Evolutionary conservation across 2,329 filamentous ascomycete genomes (phyloP), one percentile per base, ranked within the genome.

Genomic region (Claviceps lovelessii): DNA sequence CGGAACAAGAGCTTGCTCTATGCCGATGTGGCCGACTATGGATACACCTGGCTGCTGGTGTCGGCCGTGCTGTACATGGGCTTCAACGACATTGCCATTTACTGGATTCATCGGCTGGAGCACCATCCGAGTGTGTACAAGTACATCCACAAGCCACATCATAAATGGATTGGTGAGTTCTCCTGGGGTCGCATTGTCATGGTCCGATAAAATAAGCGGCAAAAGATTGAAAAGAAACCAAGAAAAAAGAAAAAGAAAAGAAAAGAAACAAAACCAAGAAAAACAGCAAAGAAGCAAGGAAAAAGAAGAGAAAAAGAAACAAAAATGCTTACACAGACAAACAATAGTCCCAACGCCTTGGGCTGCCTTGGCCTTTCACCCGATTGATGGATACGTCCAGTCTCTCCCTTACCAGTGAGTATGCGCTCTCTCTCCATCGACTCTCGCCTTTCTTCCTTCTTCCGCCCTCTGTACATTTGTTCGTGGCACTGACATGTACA

Each of bases 361-460:
- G 68, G 90, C 91, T 46, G 90, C 85, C 62, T 87, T 95, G 67
- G 91, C 91, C 56, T 97, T 97, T 79, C 90, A 97, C 74, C 90
- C 91, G 1, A 69, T 96, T 53, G 91, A 97, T 66, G 91, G 91
- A 65, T 96, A 85, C 72, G 79, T 83, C 11, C 91, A 97, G 74
- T 87, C 86, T 57, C 68, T 95, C 49, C 91, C 91, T 0, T 97
- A 97, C 74, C 91, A 97, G 51, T 53, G 33, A 53, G 51, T 31
- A 23, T 23, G 8, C 29, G 5, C 31, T 9, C 48, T 35, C 31
- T 37, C 10, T 13, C 10, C 23, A 23, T 3, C 3, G 23, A 23
- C 11, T 37, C 35, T 11, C 11, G 4, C 11, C 11, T 17, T 17
- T 9, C 35, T 35, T 6, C 23, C 2, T 11, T 8, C 9, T 15